Evolutionary conservation across 768 basidiomycete species (phyloP).

Genomic region (Dioszegia hungarica): DNA sequence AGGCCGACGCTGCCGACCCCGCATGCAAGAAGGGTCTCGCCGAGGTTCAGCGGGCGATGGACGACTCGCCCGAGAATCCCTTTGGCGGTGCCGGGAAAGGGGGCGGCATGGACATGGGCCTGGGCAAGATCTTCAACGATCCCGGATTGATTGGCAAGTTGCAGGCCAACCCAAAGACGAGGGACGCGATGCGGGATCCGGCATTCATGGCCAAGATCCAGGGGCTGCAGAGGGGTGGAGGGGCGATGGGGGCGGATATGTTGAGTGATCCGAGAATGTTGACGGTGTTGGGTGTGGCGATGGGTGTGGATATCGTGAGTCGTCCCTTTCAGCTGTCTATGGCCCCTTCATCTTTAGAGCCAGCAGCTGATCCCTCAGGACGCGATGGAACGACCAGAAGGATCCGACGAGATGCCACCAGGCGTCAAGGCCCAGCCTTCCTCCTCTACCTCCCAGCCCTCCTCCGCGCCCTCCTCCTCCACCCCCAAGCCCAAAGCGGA

Average conservation of each 20-base stretch:
- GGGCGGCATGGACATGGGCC: constrained; percentile 55
- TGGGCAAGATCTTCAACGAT: constrained; percentile 75
- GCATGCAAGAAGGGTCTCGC: constrained; percentile 79
- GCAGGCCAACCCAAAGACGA: constrained; percentile 77
- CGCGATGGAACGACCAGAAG: constrained; percentile 76
- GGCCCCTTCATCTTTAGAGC: not conserved
- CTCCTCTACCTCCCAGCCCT: constrained; percentile 24
- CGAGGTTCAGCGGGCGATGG: constrained; percentile 80
- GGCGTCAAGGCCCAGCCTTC: constrained; percentile 49
- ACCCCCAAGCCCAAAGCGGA: constrained; percentile 52
- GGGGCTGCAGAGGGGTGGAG: constrained; percentile 37
- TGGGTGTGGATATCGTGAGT: constrained; percentile 76
- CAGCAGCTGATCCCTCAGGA: constrained; percentile 50
- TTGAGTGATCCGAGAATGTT: constrained; percentile 82
- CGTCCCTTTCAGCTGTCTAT: constrained; percentile 47
- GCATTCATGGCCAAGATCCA: constrained; percentile 66
- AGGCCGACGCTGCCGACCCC: constrained; percentile 69
- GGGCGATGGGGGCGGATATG: constrained; percentile 51
- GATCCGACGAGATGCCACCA: constrained; percentile 71
- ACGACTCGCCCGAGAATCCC: constrained; percentile 48
- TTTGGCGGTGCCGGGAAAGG: constrained; percentile 43
- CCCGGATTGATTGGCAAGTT: constrained; percentile 78
- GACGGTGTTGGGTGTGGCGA: constrained; percentile 75
- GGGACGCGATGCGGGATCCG: constrained; percentile 76
- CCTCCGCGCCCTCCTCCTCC: constrained; percentile 41